These are phyloP conservation scores for Porpolomopsis calyptriformis DNA, from an alignment of 768 basidiomycete genomes.

Conservation along the genomic window DNA sequence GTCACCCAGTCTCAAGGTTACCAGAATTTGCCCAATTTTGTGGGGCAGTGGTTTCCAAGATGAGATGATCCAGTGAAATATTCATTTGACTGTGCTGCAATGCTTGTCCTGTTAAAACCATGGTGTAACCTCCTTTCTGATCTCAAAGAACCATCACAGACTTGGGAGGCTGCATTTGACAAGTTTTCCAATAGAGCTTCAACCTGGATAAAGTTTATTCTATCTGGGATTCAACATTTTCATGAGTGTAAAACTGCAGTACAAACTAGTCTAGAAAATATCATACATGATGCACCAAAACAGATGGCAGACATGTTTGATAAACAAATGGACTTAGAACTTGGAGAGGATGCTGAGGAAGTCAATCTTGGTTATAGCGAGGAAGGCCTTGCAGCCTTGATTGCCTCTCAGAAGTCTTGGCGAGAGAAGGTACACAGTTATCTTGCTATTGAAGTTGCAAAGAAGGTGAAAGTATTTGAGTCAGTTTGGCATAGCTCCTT, in stretches of 20 bases:
- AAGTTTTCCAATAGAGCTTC: background rate
- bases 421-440: constrained; percentile 9
- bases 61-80: constrained; percentile 15
- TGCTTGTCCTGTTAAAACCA: constrained; percentile 12
- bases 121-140: constrained; percentile 8
- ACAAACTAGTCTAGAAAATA: constrained; percentile 17
- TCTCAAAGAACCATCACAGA: background rate
- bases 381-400: background rate
- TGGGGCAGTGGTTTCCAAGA: constrained; percentile 26
- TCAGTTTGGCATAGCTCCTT: constrained; percentile 5
- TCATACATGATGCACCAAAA: too few species aligned
- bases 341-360: constrained; percentile 10
- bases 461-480: constrained; percentile 10
- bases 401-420: background rate
- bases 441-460: constrained; percentile 9
- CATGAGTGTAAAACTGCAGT: constrained; percentile 7
- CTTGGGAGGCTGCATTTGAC: constrained; percentile 8
- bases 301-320: constrained; percentile 19
- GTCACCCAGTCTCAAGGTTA: constrained; percentile 17
- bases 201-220: constrained; percentile 3
- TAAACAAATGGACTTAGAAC: background rate
- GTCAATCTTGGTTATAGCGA: background rate
- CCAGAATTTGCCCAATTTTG: constrained; percentile 25
- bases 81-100: constrained; percentile 24
- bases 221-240: constrained; percentile 10